Evolutionary conservation across 306 rosid species (phyloP).

Genomic region (Fragaria vesca): DNA sequence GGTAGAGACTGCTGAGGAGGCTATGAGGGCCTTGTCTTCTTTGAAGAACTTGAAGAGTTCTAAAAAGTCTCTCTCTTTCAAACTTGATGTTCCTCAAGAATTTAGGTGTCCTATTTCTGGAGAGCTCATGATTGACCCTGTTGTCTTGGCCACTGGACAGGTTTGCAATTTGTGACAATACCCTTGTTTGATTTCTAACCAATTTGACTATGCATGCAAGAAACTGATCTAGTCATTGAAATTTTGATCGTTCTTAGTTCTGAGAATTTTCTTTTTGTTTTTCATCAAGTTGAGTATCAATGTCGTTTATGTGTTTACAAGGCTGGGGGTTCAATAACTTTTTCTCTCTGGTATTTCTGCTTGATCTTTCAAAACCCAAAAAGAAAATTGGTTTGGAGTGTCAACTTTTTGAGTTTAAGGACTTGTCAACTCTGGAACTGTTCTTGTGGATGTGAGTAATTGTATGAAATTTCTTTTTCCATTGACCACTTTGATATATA

Average conservation of each 20-base stretch:
- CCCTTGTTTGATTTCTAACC: background rate
- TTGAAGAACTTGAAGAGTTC: conserved; percentile 38
- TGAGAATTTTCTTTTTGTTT: background rate
- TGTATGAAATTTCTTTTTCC: background rate
- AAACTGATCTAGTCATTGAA: background rate
- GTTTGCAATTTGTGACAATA: conserved; percentile 17
- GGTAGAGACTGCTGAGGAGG: conserved; percentile 37
- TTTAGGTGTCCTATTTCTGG: conserved; percentile 79
- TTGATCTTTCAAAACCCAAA: background rate
- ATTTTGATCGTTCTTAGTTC: background rate
- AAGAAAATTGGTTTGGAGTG: background rate
- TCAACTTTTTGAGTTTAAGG: background rate
- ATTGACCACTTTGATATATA: background rate
- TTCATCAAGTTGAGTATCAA: background rate
- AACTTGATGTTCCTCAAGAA: conserved; percentile 39
- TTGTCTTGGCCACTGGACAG: conserved; percentile 74
- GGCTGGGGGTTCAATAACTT: background rate
- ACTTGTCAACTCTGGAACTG: background rate
- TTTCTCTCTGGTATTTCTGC: background rate
- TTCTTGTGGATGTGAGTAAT: background rate
- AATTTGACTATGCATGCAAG: conserved; percentile 13
- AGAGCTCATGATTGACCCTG: conserved; percentile 77
- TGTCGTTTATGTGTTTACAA: background rate
- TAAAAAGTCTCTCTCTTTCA: conserved; percentile 17
- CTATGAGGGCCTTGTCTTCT: conserved; percentile 45